Percentiles rank a stretch among this genome's conserved stretches.
Conservation (phyloP, 805 yeast genomes). For the Hyphopichia homilentoma region DNA sequence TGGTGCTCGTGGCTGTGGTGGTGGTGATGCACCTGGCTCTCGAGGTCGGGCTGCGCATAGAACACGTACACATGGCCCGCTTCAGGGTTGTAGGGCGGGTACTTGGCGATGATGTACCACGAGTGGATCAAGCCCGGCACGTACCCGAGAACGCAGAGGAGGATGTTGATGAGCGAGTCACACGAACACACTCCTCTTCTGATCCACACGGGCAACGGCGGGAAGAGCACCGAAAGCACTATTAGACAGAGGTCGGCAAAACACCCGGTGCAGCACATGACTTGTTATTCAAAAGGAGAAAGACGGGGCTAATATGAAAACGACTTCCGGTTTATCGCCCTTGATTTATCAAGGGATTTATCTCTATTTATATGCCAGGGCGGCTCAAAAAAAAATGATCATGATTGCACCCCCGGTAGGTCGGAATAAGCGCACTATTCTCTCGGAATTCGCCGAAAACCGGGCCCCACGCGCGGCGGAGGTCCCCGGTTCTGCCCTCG, state of each 20-base stretch:
- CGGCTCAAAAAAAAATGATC: too few relatives aligned
- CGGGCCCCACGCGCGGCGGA: too few relatives aligned
- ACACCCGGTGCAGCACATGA: conserved; percentile 24
- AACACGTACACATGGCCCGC: conserved; percentile 32
- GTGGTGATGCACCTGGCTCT: conserved; percentile 20
- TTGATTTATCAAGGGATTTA: too few relatives aligned
- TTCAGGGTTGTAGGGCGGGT: conserved; percentile 35
- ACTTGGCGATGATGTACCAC: conserved; percentile 46
- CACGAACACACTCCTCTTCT: conserved; percentile 58
- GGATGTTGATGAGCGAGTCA: conserved; percentile 44
- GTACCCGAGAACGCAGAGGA: conserved; percentile 46
- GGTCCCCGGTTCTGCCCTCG: too few relatives aligned
- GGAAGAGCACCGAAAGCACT: conserved; percentile 58
- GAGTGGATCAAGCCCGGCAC: conserved; percentile 51
- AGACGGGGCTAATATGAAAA: too few relatives aligned
- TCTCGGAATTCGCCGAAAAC: too few relatives aligned
- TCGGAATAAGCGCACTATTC: too few relatives aligned
- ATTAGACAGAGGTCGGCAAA: conserved; percentile 55
- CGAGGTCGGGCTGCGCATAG: conserved; percentile 27
- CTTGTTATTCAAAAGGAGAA: too few relatives aligned
- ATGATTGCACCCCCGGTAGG: too few relatives aligned
- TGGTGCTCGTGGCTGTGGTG: conserved; percentile 17
- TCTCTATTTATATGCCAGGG: too few relatives aligned
- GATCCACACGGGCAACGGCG: conserved; percentile 70
- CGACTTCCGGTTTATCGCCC: too few relatives aligned